Base-by-base conservation (phyloP, 768 basidiomycete species). In the Phaeolepiota aurea region DNA sequence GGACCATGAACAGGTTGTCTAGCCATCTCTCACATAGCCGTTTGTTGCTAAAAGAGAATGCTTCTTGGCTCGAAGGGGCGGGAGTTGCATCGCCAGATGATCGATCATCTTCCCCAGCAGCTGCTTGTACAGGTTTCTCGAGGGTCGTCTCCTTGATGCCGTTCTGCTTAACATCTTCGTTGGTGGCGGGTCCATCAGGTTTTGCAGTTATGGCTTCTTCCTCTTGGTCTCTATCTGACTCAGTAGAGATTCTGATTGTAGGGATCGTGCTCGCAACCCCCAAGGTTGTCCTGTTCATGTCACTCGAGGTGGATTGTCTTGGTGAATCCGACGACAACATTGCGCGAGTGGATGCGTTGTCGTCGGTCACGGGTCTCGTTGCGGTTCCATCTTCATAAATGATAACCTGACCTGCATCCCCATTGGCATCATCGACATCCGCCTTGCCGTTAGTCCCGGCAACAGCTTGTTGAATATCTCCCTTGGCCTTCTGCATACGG, bases 1-100 rank as follows among this genome's bases (percentile, higher is more conserved):
- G 66, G 2, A 97, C 92, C 91, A 96, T 97, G 67, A 94, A 99
- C 45, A 98, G 58, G 50, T 98, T 98, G 56, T 97, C 93, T 35
- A 99, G 69, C 96, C 96, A 98, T 37, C 94, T 72, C 57, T 98
- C 96, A 54, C 96, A 99, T 25, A 99, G 65, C 35, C 96, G 74
- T 69, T 98, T 99, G 63, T 90, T 97, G 55, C 81, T 91, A 63
- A 99, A 96, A 16, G 91, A 88, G 58, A 88, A 90, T 2, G 82
- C 65, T 43, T 87, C 85, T 30, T 75, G 66, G n/a, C n/a, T n/a
- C 2, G 57, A 44, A 16, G 62, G 43, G 7, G 54, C 34, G 28
- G 66, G 44, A 3, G 68, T 56, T 13, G 56, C 54, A 36, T 66
- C 69, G 21, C 55, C 63, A 37, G 63, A 62, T 23, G 47, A 63